These are phyloP conservation scores for Phlebopus sp. DNA, from an alignment of 1,284 basidiomycete genomes.

Conservation along the genomic window DNA sequence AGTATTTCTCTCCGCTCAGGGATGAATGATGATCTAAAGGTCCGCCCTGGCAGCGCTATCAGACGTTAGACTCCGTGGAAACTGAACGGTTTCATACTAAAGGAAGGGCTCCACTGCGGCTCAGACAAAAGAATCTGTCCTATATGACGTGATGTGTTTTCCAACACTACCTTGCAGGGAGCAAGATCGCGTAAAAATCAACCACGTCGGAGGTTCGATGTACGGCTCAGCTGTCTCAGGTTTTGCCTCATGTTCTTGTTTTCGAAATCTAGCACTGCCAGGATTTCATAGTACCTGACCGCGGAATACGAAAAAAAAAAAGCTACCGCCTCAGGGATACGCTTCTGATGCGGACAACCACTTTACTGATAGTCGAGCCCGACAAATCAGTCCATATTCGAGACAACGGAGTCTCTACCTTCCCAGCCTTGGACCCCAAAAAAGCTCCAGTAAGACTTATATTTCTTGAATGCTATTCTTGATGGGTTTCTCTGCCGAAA, in stretches of 20 bases:
- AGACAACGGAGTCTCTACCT: not conserved
- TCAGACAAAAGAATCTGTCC: no score
- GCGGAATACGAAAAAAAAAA: not conserved
- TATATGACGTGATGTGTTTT: no score
- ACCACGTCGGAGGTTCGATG: not conserved
- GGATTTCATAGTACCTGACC: not conserved
- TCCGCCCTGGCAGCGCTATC: no score
- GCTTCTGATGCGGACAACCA: not conserved
- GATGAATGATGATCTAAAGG: no score
- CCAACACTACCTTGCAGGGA: no score
- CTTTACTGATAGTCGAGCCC: not conserved
- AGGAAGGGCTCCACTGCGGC: no score
- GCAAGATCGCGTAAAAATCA: not conserved
- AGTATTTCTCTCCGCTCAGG: no score
- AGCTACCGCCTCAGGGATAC: no score
- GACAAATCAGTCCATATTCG: not conserved
- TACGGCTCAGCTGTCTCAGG: not conserved
- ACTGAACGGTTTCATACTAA: no score
- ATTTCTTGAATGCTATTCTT: not conserved
- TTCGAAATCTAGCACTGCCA: not conserved
- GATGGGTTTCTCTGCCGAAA: not conserved
- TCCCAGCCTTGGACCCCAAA: not conserved
- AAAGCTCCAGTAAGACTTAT: not conserved
- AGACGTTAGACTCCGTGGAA: no score
- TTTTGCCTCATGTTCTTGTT: not conserved